Evolutionary conservation across 169 alveolate genomes (phyloP).

Genomic region (Cryptosporidium viatorum): DNA sequence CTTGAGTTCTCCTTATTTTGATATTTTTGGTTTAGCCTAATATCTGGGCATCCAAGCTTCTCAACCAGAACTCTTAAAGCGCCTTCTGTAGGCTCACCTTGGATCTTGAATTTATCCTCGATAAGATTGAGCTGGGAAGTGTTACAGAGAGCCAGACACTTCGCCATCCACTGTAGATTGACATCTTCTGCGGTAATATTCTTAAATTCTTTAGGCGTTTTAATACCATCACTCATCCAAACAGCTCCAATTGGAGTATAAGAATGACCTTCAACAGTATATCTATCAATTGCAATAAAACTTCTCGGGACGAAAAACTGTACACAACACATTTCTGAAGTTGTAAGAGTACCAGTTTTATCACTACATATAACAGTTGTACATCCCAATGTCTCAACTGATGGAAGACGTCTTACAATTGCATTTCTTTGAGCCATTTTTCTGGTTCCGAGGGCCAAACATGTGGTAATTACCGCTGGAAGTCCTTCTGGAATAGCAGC

Average conservation of each 20-base stretch:
- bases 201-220: slow-evolving; percentile 73
- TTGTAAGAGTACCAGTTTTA: slow-evolving; percentile 99
- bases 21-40: slow-evolving; percentile 62
- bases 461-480: slow-evolving; percentile 99
- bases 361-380: slow-evolving; percentile 98
- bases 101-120: slow-evolving; percentile 54
- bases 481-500: slow-evolving; percentile 99
- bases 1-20: slow-evolving; percentile 68
- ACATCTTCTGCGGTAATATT: slow-evolving; percentile 62
- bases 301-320: slow-evolving; percentile 77
- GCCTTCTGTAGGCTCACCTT: slow-evolving; percentile 92
- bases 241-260: slow-evolving; percentile 81
- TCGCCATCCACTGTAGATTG: slow-evolving; percentile 76
- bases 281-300: slow-evolving; percentile 70
- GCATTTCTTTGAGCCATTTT: slow-evolving; percentile 97
- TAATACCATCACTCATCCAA: slow-evolving; percentile 57
- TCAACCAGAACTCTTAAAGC: slow-evolving; percentile 85
- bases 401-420: slow-evolving; percentile 95
- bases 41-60: slow-evolving; percentile 85
- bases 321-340: slow-evolving; percentile 92
- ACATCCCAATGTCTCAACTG: slow-evolving; percentile 98
- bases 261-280: slow-evolving; percentile 82
- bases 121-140: slow-evolving; percentile 76
- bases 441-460: slow-evolving; percentile 97
- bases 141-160: slow-evolving; percentile 82